Conservation (phyloP, 805 yeast species). For the Candida maesae region DNA sequence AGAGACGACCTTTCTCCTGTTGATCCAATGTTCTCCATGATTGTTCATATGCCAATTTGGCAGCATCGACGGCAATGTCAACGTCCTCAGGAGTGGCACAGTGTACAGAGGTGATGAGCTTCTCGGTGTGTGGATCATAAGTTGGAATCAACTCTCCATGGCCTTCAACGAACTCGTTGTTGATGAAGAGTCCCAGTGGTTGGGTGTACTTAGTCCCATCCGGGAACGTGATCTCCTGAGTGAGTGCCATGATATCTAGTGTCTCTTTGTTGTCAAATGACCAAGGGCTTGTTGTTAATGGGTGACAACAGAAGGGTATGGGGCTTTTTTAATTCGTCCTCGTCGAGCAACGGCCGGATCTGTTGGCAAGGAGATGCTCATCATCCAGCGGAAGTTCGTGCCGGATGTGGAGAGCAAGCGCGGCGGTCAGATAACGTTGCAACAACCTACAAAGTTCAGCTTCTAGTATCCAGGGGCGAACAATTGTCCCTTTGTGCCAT, state of each 20-base stretch:
- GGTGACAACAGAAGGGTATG: too few relatives aligned
- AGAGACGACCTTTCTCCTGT: constrained; percentile 45
- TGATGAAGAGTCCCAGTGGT: constrained; percentile 87
- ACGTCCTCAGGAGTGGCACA: constrained; percentile 20
- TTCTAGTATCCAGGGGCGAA: too few relatives aligned
- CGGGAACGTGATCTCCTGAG: constrained; percentile 49
- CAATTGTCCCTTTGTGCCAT: not conserved
- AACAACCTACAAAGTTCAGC: too few relatives aligned
- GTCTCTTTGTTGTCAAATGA: too few relatives aligned
- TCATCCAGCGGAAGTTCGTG: too few relatives aligned
- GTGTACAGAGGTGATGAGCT: constrained; percentile 42
- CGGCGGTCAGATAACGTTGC: too few relatives aligned
- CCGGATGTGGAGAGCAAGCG: too few relatives aligned
- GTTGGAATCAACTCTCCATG: constrained; percentile 47
- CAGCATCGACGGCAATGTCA: constrained; percentile 34
- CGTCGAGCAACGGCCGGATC: too few relatives aligned
- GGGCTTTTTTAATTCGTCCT: too few relatives aligned
- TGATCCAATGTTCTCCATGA: constrained; percentile 70
- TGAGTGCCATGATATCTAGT: constrained; percentile 4
- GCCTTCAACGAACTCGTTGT: constrained; percentile 79
- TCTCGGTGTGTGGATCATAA: constrained; percentile 58
- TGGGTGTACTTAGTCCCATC: constrained; percentile 63
- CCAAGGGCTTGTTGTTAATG: too few relatives aligned
- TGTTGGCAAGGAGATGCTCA: too few relatives aligned
- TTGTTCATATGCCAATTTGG: constrained; percentile 53